A percentile compares a stretch with the other conserved stretches of the same genome.
Conservation (phyloP, 169 alveolate species). For the Eimeria necatrix region DNA sequence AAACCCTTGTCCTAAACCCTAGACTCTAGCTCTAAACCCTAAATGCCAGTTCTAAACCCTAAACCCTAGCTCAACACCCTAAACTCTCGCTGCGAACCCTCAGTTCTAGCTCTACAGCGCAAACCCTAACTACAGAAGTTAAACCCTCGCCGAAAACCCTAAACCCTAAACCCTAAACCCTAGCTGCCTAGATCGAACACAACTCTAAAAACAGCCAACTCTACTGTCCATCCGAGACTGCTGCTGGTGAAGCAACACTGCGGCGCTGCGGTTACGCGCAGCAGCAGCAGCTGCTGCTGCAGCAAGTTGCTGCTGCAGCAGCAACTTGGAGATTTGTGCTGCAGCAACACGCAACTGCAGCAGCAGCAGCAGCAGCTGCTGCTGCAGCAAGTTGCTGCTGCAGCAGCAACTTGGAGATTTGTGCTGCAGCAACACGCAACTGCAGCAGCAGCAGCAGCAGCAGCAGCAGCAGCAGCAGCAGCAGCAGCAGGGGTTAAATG, state of each 20-base stretch:
- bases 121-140: background rate
- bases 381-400: background rate
- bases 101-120: background rate
- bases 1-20: too few species aligned
- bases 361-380: background rate
- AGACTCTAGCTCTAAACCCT: too few species aligned
- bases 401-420: background rate
- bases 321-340: background rate
- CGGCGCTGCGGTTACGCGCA: too few species aligned
- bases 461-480: constrained; percentile 34
- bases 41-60: too few species aligned
- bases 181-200: background rate
- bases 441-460: constrained; percentile 25
- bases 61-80: too few species aligned
- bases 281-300: background rate
- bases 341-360: background rate
- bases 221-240: too few species aligned
- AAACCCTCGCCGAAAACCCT: background rate
- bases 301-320: background rate
- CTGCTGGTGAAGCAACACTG: too few species aligned
- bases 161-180: constrained; percentile 46
- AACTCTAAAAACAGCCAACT: too few species aligned
- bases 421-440: background rate
- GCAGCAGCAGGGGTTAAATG: background rate
- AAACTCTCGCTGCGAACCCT: too few species aligned